Evolutionary conservation across 345 rosid species (phyloP).

Genomic region (Euphorbia pulcherrima): DNA sequence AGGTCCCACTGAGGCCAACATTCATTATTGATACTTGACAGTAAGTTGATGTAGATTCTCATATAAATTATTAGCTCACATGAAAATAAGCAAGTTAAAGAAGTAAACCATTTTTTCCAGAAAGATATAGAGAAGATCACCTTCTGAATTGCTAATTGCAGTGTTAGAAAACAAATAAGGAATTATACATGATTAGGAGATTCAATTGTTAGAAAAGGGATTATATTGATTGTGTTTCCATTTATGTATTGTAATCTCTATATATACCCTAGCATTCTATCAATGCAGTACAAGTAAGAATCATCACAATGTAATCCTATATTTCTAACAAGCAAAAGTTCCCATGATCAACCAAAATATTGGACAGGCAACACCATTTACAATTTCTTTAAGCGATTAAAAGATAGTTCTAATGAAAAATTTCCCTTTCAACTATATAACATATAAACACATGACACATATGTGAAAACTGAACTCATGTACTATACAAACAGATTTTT

Average conservation of each 20-base stretch:
- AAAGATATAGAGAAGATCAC: slow-evolving; percentile 1
- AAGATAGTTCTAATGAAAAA: neutral
- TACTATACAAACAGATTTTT: neutral
- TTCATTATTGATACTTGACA: slow-evolving; percentile 22
- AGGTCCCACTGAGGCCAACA: slow-evolving; percentile 63
- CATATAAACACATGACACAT: neutral
- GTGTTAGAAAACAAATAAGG: too few species aligned
- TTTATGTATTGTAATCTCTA: too few species aligned
- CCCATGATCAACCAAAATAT: neutral
- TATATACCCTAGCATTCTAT: too few species aligned
- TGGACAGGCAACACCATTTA: neutral
- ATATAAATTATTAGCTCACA: slow-evolving; percentile 16
- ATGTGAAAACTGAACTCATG: neutral
- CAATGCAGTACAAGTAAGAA: too few species aligned
- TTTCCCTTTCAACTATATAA: slow-evolving; percentile 2
- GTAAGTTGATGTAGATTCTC: slow-evolving; percentile 16
- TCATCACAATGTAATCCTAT: too few species aligned
- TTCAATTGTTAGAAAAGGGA: too few species aligned
- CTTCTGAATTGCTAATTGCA: neutral
- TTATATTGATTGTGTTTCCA: too few species aligned
- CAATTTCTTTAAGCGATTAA: neutral
- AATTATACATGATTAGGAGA: too few species aligned
- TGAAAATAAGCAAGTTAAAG: neutral
- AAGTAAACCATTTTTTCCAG: neutral
- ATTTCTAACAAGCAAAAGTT: too few species aligned